Percentiles rank a stretch among this genome's conserved stretches.
Evolutionary conservation across 1,284 basidiomycete species (phyloP).

Genomic region (Cutaneotrichosporon sp.): DNA sequence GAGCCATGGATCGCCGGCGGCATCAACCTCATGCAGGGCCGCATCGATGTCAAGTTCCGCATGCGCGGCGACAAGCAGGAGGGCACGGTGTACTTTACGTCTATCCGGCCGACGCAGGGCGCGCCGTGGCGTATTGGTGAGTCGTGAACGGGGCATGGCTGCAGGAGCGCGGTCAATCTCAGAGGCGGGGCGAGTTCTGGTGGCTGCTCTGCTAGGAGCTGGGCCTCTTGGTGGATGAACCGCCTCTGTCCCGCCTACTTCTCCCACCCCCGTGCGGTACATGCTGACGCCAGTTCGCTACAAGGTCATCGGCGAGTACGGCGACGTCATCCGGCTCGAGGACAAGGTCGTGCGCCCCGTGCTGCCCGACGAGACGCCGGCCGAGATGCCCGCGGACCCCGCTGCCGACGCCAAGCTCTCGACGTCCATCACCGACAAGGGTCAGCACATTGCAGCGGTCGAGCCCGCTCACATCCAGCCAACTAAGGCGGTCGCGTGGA

Average conservation of each 20-base stretch:
- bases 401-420: background rate
- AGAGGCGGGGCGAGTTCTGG: too few species aligned
- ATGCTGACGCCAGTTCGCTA: slow-evolving; percentile 48
- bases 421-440: background rate
- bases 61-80: slow-evolving; percentile 46
- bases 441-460: background rate
- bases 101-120: slow-evolving; percentile 50
- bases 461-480: background rate
- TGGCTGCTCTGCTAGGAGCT: too few species aligned
- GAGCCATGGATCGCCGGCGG: slow-evolving; percentile 54
- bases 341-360: slow-evolving; percentile 26
- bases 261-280: too few species aligned
- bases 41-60: slow-evolving; percentile 53
- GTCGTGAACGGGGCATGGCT: too few species aligned
- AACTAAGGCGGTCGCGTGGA: background rate
- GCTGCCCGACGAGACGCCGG: slow-evolving; percentile 1
- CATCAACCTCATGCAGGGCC: slow-evolving; percentile 54
- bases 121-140: slow-evolving; percentile 51
- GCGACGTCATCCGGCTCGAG: slow-evolving; percentile 45
- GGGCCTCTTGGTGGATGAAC: too few species aligned
- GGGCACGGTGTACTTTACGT: slow-evolving; percentile 54
- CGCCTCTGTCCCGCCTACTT: background rate
- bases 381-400: background rate
- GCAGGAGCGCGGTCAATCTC: too few species aligned
- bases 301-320: slow-evolving; percentile 52